Conservation (phyloP, 257 asterid genomes). For the Solanum gandarillasii region DNA sequence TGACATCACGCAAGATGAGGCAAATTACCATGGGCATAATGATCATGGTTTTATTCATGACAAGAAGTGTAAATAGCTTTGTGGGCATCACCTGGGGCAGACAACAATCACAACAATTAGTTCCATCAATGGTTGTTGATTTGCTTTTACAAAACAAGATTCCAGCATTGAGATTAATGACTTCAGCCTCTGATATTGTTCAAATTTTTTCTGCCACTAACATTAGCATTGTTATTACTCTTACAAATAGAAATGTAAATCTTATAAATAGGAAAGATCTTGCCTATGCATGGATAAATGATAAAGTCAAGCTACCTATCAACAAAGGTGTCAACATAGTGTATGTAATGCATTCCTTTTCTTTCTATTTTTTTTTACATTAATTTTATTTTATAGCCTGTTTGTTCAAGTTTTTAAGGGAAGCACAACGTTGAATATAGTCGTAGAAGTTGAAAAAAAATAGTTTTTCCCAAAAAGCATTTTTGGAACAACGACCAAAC, state of each 20-base stretch:
- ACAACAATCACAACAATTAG: neutral
- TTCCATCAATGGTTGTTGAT: neutral
- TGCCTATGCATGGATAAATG: neutral
- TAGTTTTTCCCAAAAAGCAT: neutral
- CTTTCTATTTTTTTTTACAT: neutral
- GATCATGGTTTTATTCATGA: neutral
- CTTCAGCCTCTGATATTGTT: neutral
- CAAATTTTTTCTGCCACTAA: neutral
- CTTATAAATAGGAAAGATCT: neutral
- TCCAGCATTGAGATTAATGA: conserved; percentile 4
- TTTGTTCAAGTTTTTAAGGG: neutral
- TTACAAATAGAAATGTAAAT: neutral
- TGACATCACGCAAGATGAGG: neutral
- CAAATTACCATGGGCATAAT: neutral
- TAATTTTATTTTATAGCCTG: neutral
- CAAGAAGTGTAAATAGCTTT: neutral
- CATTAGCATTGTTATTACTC: neutral
- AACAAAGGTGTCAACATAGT: neutral
- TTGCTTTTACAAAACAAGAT: neutral
- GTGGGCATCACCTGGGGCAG: conserved; percentile 29
- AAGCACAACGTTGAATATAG: neutral
- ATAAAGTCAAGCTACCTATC: neutral
- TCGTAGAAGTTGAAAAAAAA: neutral
- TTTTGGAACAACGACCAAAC: neutral
- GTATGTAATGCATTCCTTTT: neutral